phyloP scores from a whole-genome alignment of 140 eudicot species.

The Stevia rebaudiana region DNA sequence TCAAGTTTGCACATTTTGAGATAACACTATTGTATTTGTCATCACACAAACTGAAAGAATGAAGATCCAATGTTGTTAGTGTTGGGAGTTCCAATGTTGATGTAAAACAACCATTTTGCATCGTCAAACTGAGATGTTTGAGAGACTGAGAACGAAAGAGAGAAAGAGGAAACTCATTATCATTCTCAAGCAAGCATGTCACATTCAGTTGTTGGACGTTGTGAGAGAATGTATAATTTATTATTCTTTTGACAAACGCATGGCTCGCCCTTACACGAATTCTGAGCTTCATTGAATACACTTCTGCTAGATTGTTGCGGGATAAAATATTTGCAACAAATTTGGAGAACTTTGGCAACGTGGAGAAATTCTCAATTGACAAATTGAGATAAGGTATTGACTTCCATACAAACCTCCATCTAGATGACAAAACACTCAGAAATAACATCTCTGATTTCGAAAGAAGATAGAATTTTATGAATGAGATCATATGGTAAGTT shows the following conservation, averaged over 20 bases:
- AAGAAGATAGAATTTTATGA: slow-evolving; percentile 23
- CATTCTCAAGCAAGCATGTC: not conserved
- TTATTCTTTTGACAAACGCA: not conserved
- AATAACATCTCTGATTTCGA: slow-evolving; percentile 11
- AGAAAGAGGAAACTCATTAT: not conserved
- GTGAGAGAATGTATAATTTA: not conserved
- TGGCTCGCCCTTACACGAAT: not conserved
- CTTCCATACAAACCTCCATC: slow-evolving; percentile 26
- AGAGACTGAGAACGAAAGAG: too few species aligned
- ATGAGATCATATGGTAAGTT: slow-evolving; percentile 25
- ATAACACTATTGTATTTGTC: not conserved
- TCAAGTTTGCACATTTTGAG: slow-evolving; percentile 18
- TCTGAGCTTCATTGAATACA: not conserved
- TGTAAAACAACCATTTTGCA: not conserved
- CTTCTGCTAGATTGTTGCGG: not conserved
- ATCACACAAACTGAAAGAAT: not conserved
- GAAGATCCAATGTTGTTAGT: slow-evolving; percentile 19
- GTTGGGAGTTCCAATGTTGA: slow-evolving; percentile 20
- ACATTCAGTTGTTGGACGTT: slow-evolving; percentile 5
- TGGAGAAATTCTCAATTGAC: not conserved
- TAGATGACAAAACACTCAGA: slow-evolving; percentile 23
- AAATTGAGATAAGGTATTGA: slow-evolving; percentile 14
- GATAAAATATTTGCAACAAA: slow-evolving; percentile 14
- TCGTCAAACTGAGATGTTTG: too few species aligned
- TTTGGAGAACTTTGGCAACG: not conserved